Conservation (phyloP, 257 asterid genomes). For the Henckelia pumila region DNA sequence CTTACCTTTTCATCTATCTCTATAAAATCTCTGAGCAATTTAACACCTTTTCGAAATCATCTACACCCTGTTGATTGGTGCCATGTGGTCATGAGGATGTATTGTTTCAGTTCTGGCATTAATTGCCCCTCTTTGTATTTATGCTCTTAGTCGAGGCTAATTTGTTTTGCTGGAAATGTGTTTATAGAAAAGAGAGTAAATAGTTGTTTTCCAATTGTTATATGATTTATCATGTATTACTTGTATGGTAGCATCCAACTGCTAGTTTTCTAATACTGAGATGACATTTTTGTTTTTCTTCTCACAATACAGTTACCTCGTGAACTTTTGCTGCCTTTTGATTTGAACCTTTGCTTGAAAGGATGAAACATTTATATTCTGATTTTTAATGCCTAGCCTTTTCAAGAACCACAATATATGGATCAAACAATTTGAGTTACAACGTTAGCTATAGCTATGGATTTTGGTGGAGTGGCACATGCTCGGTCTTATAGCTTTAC, state of each 20-base stretch:
- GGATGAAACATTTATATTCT: not conserved
- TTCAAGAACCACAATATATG: not conserved
- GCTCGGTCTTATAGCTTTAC: not conserved
- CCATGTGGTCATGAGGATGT: not conserved
- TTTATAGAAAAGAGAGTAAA: not conserved
- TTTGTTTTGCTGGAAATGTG: conserved; percentile 1
- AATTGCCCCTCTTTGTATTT: conserved; percentile 12
- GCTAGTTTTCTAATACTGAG: not conserved
- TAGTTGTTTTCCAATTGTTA: not conserved
- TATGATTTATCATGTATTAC: not conserved
- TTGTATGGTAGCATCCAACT: not conserved
- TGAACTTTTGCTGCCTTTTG: too few relatives aligned
- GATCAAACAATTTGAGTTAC: not conserved
- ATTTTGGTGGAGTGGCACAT: not conserved
- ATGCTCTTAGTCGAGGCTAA: conserved; percentile 1
- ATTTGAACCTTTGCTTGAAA: not conserved
- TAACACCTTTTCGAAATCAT: not conserved
- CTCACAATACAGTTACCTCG: too few relatives aligned
- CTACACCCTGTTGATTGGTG: not conserved
- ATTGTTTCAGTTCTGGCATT: conserved; percentile 1
- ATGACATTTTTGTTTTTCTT: too few relatives aligned
- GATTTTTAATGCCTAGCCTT: not conserved
- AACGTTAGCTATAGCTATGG: not conserved
- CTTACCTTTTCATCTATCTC: not conserved
- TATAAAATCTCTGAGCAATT: not conserved